Percentiles rank a stretch among this genome's conserved stretches.
Evolutionary conservation across 352 stramenopile species (phyloP).

Genomic region (Phytophthora quininea): DNA sequence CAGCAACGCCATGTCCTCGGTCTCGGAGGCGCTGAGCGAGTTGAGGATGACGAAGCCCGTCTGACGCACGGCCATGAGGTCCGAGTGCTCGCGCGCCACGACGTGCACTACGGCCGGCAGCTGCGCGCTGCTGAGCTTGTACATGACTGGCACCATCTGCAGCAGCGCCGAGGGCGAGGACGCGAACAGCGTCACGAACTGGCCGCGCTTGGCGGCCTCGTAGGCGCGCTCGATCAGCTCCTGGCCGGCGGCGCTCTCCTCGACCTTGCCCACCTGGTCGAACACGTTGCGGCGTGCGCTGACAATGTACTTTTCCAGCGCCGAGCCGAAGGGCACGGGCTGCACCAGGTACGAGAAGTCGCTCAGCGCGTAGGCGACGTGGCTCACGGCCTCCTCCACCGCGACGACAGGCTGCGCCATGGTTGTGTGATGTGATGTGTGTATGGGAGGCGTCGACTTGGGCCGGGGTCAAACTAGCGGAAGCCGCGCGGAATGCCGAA

Average conservation of each 20-base stretch:
- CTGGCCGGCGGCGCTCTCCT: conserved; percentile 49
- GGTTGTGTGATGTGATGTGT: neutral
- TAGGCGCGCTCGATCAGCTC: conserved; percentile 74
- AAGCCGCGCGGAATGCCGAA: conserved; percentile 21
- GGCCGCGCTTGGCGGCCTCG: conserved; percentile 64
- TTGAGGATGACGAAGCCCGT: conserved; percentile 91
- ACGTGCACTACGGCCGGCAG: conserved; percentile 91
- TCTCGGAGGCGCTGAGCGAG: conserved; percentile 87
- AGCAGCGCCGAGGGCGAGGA: conserved; percentile 85
- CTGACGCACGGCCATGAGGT: conserved; percentile 92
- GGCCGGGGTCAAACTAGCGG: too few species aligned
- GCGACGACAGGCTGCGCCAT: conserved; percentile 41
- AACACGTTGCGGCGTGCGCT: conserved; percentile 79
- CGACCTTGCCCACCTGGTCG: conserved; percentile 74
- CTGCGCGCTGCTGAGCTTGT: conserved; percentile 92
- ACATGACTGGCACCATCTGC: conserved; percentile 94
- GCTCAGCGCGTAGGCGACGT: conserved; percentile 80
- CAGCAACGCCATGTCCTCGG: conserved; percentile 92
- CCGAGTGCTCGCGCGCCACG: conserved; percentile 89
- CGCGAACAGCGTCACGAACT: conserved; percentile 92
- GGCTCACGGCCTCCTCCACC: conserved; percentile 80
- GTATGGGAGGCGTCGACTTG: neutral
- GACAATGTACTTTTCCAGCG: conserved; percentile 75
- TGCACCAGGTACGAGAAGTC: conserved; percentile 76
- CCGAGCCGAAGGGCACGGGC: conserved; percentile 65